Percentiles rank a stretch among this genome's conserved stretches.
phyloP scores from a whole-genome alignment of 2,329 filamentous ascomycete genomes.

The Xylariaceae sp. region DNA sequence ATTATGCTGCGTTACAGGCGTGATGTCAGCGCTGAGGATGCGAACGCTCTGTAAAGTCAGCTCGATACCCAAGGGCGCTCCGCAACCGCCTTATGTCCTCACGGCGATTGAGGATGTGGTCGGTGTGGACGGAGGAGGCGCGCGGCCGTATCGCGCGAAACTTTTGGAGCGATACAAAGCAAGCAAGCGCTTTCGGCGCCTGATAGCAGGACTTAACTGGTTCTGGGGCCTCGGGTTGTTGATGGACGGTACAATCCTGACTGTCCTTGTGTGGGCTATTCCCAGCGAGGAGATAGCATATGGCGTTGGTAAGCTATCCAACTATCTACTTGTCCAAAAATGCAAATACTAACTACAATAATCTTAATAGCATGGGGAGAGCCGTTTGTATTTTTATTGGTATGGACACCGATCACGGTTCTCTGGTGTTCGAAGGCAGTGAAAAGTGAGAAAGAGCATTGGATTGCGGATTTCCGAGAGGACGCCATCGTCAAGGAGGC shows the following conservation, averaged over 20 bases:
- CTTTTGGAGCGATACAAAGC: conserved; percentile 49
- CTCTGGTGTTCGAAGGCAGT: conserved; percentile 23
- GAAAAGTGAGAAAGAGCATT: conserved; percentile 21
- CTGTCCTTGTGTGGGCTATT: conserved; percentile 46
- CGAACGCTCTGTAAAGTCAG: conserved; percentile 59
- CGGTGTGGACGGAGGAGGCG: conserved; percentile 61
- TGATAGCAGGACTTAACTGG: conserved; percentile 51
- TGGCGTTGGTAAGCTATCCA: conserved; percentile 31
- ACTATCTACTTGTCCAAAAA: neutral
- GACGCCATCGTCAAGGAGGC: conserved; percentile 7
- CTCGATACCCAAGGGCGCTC: conserved; percentile 56
- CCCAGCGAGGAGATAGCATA: conserved; percentile 43
- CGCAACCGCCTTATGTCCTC: conserved; percentile 57
- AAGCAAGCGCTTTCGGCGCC: conserved; percentile 49
- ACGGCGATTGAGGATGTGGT: conserved; percentile 66
- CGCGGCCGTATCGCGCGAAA: conserved; percentile 48
- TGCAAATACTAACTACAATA: neutral
- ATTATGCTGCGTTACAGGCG: conserved; percentile 38
- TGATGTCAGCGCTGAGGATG: conserved; percentile 31
- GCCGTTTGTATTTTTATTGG: conserved; percentile 23
- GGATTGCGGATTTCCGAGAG: conserved; percentile 13
- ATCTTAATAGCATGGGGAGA: conserved; percentile 26
- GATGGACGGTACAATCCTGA: conserved; percentile 42
- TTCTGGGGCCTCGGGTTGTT: conserved; percentile 54
- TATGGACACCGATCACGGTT: conserved; percentile 27